A percentile compares a stretch with the other conserved stretches of the same genome.
These are phyloP conservation scores for Plasmodium vivax DNA, from an alignment of 169 alveolate species.

Conservation along the genomic window DNA sequence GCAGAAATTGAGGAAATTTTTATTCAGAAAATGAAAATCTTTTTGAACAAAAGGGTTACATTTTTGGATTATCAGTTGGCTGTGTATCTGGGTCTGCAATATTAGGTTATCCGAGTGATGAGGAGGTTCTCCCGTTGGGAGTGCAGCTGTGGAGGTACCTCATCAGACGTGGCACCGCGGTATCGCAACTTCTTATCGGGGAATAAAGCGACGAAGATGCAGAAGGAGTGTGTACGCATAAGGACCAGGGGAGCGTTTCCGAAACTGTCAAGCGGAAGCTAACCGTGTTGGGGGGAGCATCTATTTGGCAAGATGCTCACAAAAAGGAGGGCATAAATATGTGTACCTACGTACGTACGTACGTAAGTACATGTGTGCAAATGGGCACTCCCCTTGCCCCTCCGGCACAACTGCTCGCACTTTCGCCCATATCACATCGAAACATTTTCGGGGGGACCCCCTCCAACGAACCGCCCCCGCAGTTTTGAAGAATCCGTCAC, in stretches of 20 bases:
- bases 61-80: conserved; percentile 20
- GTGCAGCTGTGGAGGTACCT: background rate
- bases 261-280: background rate
- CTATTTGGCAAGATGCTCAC: background rate
- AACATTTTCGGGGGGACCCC: background rate
- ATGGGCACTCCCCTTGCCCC: background rate
- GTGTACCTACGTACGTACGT: background rate
- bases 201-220: background rate
- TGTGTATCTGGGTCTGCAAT: background rate
- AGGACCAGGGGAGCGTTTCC: background rate
- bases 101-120: background rate
- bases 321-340: background rate
- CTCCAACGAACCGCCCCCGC: background rate
- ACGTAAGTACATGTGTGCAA: background rate
- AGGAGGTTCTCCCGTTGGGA: background rate
- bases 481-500: background rate
- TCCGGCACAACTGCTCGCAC: background rate
- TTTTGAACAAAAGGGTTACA: conserved; percentile 28
- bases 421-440: background rate
- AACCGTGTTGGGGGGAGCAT: background rate
- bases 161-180: background rate
- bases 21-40: conserved; percentile 19
- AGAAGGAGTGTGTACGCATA: background rate
- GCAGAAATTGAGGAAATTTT: conserved; percentile 31
- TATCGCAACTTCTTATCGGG: background rate